Conservation (phyloP, 495 filamentous ascomycete species). For the Aspergillus kassunensis region DNA sequence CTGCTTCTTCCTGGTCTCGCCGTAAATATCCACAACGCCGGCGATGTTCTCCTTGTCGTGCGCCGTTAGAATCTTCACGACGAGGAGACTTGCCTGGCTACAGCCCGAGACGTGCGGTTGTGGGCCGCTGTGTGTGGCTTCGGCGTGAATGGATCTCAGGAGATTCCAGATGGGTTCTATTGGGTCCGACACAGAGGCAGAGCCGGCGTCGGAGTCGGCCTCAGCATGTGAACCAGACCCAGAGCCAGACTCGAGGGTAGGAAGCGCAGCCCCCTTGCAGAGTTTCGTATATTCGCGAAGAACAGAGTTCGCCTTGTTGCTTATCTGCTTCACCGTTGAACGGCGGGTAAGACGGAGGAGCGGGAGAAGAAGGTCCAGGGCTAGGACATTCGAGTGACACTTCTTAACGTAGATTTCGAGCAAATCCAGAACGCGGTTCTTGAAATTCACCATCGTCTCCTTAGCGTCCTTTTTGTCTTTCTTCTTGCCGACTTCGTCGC, state of each 20-base stretch:
- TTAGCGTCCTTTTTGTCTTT: slow-evolving; percentile 81
- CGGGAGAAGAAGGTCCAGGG: slow-evolving; percentile 66
- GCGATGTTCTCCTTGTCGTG: slow-evolving; percentile 45
- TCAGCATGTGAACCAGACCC: too few species aligned
- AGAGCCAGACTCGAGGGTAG: slow-evolving; percentile 38
- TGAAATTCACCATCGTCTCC: slow-evolving; percentile 90
- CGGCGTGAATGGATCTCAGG: slow-evolving; percentile 64
- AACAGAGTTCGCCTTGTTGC: slow-evolving; percentile 64
- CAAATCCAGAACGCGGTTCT: slow-evolving; percentile 85
- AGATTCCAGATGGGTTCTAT: slow-evolving; percentile 52
- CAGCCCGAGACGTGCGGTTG: slow-evolving; percentile 52
- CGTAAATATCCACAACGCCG: slow-evolving; percentile 54
- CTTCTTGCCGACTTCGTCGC: slow-evolving; percentile 58
- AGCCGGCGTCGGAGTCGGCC: too few species aligned
- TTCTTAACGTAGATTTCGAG: slow-evolving; percentile 83
- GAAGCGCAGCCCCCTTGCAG: slow-evolving; percentile 54
- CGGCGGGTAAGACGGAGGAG: slow-evolving; percentile 53
- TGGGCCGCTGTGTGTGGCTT: slow-evolving; percentile 62
- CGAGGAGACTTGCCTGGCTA: slow-evolving; percentile 59
- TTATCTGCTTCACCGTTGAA: slow-evolving; percentile 66
- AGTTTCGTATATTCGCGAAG: slow-evolving; percentile 67
- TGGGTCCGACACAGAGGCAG: too few species aligned
- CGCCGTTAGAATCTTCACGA: slow-evolving; percentile 57
- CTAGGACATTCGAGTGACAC: slow-evolving; percentile 60
- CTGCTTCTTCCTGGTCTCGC: slow-evolving; percentile 50